Base-by-base conservation (phyloP, 2,329 filamentous ascomycete genomes). In the Ascochyta viciae-villosae region DNA sequence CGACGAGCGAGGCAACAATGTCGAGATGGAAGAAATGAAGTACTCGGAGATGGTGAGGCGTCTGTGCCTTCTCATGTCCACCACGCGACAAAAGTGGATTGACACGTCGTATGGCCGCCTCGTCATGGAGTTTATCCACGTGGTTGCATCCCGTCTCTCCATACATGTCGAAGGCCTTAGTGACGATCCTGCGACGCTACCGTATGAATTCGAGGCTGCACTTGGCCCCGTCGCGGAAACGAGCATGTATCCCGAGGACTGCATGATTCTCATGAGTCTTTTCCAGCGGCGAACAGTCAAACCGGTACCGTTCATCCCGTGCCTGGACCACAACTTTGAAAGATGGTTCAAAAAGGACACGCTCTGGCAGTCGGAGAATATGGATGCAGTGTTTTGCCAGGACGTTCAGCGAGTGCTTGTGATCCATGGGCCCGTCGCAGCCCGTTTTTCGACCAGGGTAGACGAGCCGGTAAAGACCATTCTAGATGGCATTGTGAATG, bases 21-120 rank as follows among this genome's bases (percentile, higher is more conserved):
- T 93, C 23, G 93, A 97, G 62, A 83, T 97, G 0, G 92, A 96
- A 72, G 92, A 96, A 73, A 97, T 97, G 93, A 96, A 93, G 1
- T 97, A 97, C 65, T 87, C 86, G 19, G 92, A 96, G 74, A 90
- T 97, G 33, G 85, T 95, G 37, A 88, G 89, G 61, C 89, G 93
- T 55, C 88, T 96, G 86, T 89, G 96, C 5, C 90, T 95, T 62
- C 85, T 97, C 54, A 90, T 96, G 78, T 97, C 93, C 70, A 92
- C 92, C 80, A 91, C 96, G 74, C 89, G 96, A 79, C 85, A 87
- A 66, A 87, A 92, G 60, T 97, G 93, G 93, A 96, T 97, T 58
- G 93, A 97, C 72, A 83, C 85, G 27, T 91, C 91, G 0, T 90
- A 91, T 66, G 84, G 85, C 57, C 87, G 84, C 64, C 84, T 97